A percentile compares a stretch with the other conserved stretches of the same genome.
phyloP scores from a whole-genome alignment of 805 yeast species.

The Cyberlindnera euphorbiiphila region DNA sequence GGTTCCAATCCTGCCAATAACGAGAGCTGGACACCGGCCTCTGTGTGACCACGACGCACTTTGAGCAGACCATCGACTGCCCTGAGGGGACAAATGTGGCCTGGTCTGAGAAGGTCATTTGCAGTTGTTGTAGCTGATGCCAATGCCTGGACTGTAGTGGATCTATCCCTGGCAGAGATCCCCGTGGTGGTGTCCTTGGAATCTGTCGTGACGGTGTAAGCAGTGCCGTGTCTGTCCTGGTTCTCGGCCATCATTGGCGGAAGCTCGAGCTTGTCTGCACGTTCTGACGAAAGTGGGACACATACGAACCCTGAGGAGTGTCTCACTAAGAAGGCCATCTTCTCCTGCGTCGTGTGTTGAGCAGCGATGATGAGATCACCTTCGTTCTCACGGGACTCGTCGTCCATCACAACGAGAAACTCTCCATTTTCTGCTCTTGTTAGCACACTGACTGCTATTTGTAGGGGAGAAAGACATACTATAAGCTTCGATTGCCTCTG shows the following conservation, averaged over 20 bases:
- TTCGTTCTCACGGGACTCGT: constrained; percentile 93
- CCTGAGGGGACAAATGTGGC: constrained; percentile 89
- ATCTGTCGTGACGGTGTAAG: constrained; percentile 92
- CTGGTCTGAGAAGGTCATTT: constrained; percentile 80
- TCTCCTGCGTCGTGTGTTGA: constrained; percentile 64
- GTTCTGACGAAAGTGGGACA: constrained; percentile 72
- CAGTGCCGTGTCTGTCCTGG: constrained; percentile 91
- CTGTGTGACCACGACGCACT: constrained; percentile 91
- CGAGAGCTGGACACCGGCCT: constrained; percentile 90
- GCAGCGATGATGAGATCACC: constrained; percentile 98
- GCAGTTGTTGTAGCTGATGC: constrained; percentile 59
- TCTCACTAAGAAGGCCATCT: constrained; percentile 93
- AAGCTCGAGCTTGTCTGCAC: constrained; percentile 77
- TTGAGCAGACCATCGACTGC: constrained; percentile 84
- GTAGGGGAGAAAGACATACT: constrained; percentile 34
- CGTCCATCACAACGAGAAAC: constrained; percentile 94
- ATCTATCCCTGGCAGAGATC: constrained; percentile 91
- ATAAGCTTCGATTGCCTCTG: constrained; percentile 70
- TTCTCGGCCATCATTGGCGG: constrained; percentile 60
- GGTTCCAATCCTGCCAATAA: constrained; percentile 71
- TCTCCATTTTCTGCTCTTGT: constrained; percentile 31
- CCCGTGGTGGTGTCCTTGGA: constrained; percentile 89
- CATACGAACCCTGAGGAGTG: constrained; percentile 90
- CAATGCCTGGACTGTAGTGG: constrained; percentile 68
- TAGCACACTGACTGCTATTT: constrained; percentile 5